Evolutionary conservation across 2,329 filamentous ascomycete species (phyloP), one percentile per base, ranked within the genome.

Genomic region (Stemphylium vesicarium): DNA sequence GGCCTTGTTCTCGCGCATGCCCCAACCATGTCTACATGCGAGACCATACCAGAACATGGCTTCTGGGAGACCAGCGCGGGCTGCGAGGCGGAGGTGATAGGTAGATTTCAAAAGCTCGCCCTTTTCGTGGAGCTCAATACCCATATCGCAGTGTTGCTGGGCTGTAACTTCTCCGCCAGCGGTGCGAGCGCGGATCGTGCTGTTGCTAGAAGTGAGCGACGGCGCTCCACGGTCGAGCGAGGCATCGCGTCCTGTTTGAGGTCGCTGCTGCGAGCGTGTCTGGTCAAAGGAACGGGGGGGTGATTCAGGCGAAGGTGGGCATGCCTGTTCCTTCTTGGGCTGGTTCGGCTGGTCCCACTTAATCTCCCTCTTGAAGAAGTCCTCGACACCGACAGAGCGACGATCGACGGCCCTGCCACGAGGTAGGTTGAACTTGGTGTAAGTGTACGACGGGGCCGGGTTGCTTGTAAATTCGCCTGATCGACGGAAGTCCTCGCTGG

Each of bases 21-120:
- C 95, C 95, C 95, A 99, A 43, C 95, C 95, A 72, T 99, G 95
- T 44, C 95, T 86, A 71, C 94, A 98, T 10, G 95, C 95, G 32
- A 99, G 83, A 4, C 94, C 95, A 75, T 97, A 99, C 29, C 98
- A 82, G 11, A 99, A 85, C 95, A 99, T 99, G 18, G 89, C 95
- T 0, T 94, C 96, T 0, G 95, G 91, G 53, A 96, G 85, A 41
- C 92, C 91, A 52, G 91, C 88, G 65, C 88, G 87, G 0, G 95
- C 94, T 4, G 95, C 95, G 56, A 96, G 85, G 31, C 95, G 89
- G 39, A 99, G 83, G 72, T 99, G 95, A 71, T 98, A 99, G 0
- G 95, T 98, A 0, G 94, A 98, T 75, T 98, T 93, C 60, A 93
- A 92, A 26, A 96, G 80, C 10, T 90, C 88, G 15, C 94, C 94